Conservation (phyloP, 116 monocot species). For the Dioscorea cayenensis region DNA sequence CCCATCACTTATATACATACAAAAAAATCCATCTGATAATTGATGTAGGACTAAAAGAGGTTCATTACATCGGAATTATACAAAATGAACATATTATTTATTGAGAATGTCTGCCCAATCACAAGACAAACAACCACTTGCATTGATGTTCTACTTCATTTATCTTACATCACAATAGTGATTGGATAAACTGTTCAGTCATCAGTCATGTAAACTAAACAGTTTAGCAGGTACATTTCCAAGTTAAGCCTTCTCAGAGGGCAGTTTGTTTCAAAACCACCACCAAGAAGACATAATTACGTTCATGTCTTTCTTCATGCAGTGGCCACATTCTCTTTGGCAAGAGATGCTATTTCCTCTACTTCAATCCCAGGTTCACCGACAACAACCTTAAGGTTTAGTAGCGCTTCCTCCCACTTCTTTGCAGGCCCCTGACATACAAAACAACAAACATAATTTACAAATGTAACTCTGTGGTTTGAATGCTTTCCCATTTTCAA, state of each 20-base stretch:
- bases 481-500: background rate
- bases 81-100: too few species aligned
- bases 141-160: too few species aligned
- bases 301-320: constrained; percentile 20
- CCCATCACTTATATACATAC: too few species aligned
- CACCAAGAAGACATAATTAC: background rate
- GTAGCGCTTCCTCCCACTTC: constrained; percentile 60
- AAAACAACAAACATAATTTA: background rate
- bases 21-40: too few species aligned
- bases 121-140: too few species aligned
- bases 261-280: background rate
- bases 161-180: too few species aligned
- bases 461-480: background rate
- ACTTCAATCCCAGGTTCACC: constrained; percentile 45
- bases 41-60: too few species aligned
- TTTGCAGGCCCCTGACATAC: constrained; percentile 55
- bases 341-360: constrained; percentile 59
- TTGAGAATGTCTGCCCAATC: too few species aligned
- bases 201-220: too few species aligned
- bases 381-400: constrained; percentile 31
- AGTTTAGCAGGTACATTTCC: background rate
- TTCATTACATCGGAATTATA: too few species aligned
- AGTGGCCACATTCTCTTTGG: constrained; percentile 55
- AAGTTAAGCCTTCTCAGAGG: background rate
- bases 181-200: too few species aligned